A percentile compares a stretch with the other conserved stretches of the same genome.
Conservation (phyloP, 169 alveolate species). For the Amoebophrya sp. region DNA sequence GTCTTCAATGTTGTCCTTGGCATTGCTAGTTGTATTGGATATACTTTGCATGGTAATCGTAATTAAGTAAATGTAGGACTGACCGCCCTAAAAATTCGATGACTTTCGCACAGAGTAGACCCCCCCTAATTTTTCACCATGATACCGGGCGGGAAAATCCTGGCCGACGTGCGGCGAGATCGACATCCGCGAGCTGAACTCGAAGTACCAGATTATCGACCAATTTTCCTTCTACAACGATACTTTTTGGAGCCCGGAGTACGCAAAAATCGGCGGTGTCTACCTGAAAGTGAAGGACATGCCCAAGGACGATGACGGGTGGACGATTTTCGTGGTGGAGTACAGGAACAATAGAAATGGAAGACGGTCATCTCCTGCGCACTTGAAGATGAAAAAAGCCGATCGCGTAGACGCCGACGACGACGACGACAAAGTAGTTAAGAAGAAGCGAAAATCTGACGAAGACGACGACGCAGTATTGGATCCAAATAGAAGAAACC, state of each 20-base stretch:
- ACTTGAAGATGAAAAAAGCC: not conserved
- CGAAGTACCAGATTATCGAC: not conserved
- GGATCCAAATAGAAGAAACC: no score
- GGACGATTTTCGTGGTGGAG: not conserved
- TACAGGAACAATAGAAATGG: not conserved
- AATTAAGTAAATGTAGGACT: no score
- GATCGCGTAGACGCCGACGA: not conserved
- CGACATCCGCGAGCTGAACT: not conserved
- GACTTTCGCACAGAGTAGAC: no score
- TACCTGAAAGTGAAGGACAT: not conserved
- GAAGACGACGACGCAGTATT: not conserved
- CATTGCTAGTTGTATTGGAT: no score
- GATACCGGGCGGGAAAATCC: not conserved
- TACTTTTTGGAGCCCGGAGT: not conserved
- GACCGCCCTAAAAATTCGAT: no score
- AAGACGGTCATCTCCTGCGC: not conserved
- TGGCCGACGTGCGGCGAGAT: conserved; percentile 24
- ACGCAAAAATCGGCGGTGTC: not conserved
- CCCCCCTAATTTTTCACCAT: no score
- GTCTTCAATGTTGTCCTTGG: no score
- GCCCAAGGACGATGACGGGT: not conserved
- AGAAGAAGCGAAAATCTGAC: not conserved
- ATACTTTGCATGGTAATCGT: no score
- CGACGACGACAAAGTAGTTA: not conserved
- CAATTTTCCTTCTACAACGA: not conserved